Base-by-base conservation (phyloP, 345 rosid genomes). In the Balakata baccata region DNA sequence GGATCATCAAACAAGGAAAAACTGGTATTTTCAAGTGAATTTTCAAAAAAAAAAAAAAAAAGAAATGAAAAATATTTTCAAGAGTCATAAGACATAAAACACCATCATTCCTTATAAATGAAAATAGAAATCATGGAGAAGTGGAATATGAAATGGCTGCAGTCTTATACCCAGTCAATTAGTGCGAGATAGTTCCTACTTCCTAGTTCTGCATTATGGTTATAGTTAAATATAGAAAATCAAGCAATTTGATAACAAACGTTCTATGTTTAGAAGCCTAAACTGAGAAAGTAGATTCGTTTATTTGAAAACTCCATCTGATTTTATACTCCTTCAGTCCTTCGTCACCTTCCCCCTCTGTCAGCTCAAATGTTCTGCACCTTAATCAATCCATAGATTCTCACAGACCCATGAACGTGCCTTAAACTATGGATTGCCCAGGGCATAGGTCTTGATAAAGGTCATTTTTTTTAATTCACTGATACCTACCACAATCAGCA, bases 1-100 rank as follows among this genome's bases (percentile, higher is more conserved):
- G 67, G 16, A 66, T 17, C 50, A 75, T 37, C 64, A 23, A 23
- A 41, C 71, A 16, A 43, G 47, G 51, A 47, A 6, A 58, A 54
- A 4, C 7, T 29, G 2, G 2, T 29, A 29, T 29, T 29, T 29
- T 2, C n/a, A n/a, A n/a, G n/a, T n/a, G n/a, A n/a, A n/a, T n/a
- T n/a, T n/a, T n/a, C n/a, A n/a, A n/a, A n/a, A n/a, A 29, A 29
- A 29, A 29, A 29, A 29, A 29, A 29, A 29, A 29, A 29, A 29
- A 1, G 34, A 29, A 29, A 29, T 1, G 34, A 29, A 29, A 29
- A 29, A 22, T 38, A 23, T 5, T 7, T 25, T 12, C 22, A 6
- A 37, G 45, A 5, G 2, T 17, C 61, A 2, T 1, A n/a, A 11
- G 8, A 38, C 47, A 62, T 13, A 61, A 0, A 18, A 14, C 13